These are phyloP conservation scores for Trichoderma reesei DNA, from an alignment of 495 filamentous ascomycete genomes.

Conservation along the genomic window DNA sequence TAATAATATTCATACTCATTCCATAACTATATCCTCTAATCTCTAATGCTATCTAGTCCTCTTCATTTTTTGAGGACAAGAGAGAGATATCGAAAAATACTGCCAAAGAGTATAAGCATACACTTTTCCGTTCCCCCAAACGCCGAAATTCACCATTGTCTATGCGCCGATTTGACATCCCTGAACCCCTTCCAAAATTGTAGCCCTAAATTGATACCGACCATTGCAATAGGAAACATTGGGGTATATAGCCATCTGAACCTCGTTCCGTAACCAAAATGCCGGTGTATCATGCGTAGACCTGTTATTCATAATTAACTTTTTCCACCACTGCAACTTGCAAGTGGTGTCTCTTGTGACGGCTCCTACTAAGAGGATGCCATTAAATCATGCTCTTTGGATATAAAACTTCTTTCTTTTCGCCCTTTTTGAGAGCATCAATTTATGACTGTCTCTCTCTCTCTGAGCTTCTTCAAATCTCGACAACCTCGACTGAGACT, in stretches of 20 bases:
- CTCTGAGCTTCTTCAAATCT: neutral
- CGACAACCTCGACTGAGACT: neutral
- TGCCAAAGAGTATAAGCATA: neutral
- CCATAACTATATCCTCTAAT: neutral
- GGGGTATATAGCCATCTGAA: conserved; percentile 1
- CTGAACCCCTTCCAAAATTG: neutral
- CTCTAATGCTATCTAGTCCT: conserved; percentile 1
- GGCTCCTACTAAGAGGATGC: neutral
- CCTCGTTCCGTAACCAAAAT: neutral
- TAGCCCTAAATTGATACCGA: neutral
- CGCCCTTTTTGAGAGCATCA: too few species aligned
- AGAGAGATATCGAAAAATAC: neutral
- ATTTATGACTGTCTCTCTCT: neutral
- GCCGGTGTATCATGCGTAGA: neutral
- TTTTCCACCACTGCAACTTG: neutral
- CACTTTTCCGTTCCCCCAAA: conserved; percentile 1
- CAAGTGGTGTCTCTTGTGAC: neutral
- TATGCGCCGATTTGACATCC: neutral
- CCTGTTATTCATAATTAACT: conserved; percentile 7
- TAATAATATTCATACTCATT: neutral
- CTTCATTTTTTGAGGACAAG: conserved; percentile 3
- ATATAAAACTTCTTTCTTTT: neutral
- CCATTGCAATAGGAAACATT: neutral
- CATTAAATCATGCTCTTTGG: neutral
- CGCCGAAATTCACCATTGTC: neutral